phyloP scores from a whole-genome alignment of 169 alveolate species.

The Eimeria nieschulzi region DNA sequence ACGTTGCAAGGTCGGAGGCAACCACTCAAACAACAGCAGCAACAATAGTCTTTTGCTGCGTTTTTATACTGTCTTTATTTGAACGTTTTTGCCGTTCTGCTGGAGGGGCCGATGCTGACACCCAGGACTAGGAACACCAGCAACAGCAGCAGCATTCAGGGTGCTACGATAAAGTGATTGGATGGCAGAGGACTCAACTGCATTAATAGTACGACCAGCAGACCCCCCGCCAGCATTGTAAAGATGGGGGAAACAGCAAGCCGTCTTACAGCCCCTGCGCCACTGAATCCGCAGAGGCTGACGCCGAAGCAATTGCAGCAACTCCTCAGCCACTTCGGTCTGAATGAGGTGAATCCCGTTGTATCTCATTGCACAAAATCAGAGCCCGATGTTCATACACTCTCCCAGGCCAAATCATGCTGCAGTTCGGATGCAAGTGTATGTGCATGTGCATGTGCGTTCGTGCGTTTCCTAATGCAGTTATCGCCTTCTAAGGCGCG shows the following conservation, averaged over 20 bases:
- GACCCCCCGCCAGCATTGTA: background rate
- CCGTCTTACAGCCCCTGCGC: constrained; percentile 39
- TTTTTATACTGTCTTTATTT: background rate
- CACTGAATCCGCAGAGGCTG: constrained; percentile 49
- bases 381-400: background rate
- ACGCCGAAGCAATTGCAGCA: constrained; percentile 51
- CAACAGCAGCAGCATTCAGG: background rate
- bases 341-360: constrained; percentile 31
- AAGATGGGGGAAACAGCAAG: constrained; percentile 61
- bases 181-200: background rate
- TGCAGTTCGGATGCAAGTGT: background rate
- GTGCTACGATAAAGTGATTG: constrained; percentile 33
- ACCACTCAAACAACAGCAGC: background rate
- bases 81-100: constrained; percentile 10
- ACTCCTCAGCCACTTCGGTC: constrained; percentile 46
- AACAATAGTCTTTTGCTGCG: background rate
- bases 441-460: background rate
- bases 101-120: constrained; percentile 49
- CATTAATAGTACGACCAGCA: too few relatives aligned
- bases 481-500: constrained; percentile 58
- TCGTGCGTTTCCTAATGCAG: background rate
- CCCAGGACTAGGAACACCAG: constrained; percentile 10
- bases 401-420: background rate
- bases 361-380: too few relatives aligned
- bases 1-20: background rate